phyloP scores from a whole-genome alignment of 768 basidiomycete genomes.

The Mycena kentingensis region DNA sequence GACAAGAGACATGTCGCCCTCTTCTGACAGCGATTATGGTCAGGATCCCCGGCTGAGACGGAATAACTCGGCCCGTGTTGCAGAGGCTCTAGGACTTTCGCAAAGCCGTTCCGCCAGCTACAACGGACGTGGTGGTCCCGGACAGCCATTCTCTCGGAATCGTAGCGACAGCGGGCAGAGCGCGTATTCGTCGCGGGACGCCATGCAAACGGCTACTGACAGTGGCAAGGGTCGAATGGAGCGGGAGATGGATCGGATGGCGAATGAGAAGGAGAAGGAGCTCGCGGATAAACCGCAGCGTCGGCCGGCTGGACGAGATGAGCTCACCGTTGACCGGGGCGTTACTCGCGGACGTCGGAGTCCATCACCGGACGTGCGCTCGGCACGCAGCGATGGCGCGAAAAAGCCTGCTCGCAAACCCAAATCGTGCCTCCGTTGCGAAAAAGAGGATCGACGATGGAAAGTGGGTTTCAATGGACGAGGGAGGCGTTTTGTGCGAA shows the following conservation, averaged over 20 bases:
- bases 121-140: constrained; percentile 42
- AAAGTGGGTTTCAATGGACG: constrained; percentile 79
- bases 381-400: neutral
- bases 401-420: constrained; percentile 35
- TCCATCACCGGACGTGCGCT: neutral
- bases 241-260: constrained; percentile 51
- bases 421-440: constrained; percentile 68
- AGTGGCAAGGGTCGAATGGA: constrained; percentile 37
- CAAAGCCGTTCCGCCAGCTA: constrained; percentile 42
- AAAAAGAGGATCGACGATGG: constrained; percentile 72
- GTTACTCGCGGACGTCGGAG: neutral
- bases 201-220: constrained; percentile 24
- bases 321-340: constrained; percentile 27
- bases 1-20: no score
- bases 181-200: constrained; percentile 33
- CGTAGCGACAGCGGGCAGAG: constrained; percentile 28
- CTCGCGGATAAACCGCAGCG: constrained; percentile 32
- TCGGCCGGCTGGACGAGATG: constrained; percentile 33
- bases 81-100: constrained; percentile 47
- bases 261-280: constrained; percentile 21
- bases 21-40: constrained; percentile 14
- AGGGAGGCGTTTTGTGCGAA: constrained; percentile 81
- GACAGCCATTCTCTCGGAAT: constrained; percentile 23
- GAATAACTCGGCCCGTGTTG: constrained; percentile 41
- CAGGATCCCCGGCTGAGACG: constrained; percentile 17